Conservation (phyloP, 305 asterid genomes). For the Fraxinus xanthoxyloides region DNA sequence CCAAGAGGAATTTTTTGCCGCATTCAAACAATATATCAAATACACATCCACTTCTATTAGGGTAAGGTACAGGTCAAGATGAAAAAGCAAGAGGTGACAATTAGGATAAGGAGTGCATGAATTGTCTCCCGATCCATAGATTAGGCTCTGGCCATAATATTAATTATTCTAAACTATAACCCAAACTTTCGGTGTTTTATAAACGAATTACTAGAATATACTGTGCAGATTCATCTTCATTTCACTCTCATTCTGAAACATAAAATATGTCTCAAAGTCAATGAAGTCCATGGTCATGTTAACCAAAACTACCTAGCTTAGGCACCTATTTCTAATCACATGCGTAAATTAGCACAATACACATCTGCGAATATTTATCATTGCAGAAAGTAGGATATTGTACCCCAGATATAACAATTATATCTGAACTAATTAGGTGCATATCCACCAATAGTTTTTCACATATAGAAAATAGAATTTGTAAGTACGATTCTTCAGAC, state of each 20-base stretch:
- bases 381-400: neutral
- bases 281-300: neutral
- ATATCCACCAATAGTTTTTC: neutral
- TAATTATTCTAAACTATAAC: neutral
- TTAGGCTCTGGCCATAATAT: neutral
- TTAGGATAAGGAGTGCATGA: neutral
- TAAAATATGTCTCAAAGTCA: neutral
- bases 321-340: neutral
- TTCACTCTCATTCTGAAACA: neutral
- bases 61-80: neutral
- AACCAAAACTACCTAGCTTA: neutral
- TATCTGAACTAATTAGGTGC: neutral
- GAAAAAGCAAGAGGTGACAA: neutral
- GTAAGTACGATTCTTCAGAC: neutral
- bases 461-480: neutral
- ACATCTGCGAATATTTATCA: neutral
- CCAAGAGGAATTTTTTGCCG: neutral
- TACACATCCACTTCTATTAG: neutral
- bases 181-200: neutral
- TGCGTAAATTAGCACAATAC: neutral
- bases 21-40: neutral
- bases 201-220: neutral
- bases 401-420: neutral
- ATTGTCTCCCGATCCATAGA: neutral
- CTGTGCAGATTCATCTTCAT: neutral